phyloP scores from a whole-genome alignment of 2,329 filamentous ascomycete genomes.

The Penicillium sumatraense region DNA sequence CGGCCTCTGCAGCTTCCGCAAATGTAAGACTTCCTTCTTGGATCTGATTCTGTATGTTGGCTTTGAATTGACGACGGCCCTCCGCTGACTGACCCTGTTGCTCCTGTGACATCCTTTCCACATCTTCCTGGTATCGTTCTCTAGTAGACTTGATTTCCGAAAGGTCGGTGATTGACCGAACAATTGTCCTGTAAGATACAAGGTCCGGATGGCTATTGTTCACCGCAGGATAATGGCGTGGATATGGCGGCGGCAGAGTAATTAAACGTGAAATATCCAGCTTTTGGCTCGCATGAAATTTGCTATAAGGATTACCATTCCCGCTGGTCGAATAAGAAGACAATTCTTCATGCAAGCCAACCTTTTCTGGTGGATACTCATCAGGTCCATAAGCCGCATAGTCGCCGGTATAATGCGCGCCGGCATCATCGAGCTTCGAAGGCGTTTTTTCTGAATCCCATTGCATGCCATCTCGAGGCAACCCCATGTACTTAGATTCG shows the following conservation, averaged over 20 bases:
- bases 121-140: conserved; percentile 49
- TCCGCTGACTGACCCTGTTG: conserved; percentile 58
- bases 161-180: conserved; percentile 75
- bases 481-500: conserved; percentile 96
- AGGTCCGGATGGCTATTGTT: conserved; percentile 95
- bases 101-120: conserved; percentile 61
- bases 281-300: conserved; percentile 52
- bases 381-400: conserved; percentile 52
- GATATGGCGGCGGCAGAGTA: conserved; percentile 90
- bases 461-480: conserved; percentile 77
- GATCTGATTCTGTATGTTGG: conserved; percentile 79
- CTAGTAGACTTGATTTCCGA: conserved; percentile 73
- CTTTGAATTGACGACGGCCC: conserved; percentile 68
- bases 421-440: conserved; percentile 29
- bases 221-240: conserved; percentile 90
- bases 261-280: conserved; percentile 91
- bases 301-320: conserved; percentile 18
- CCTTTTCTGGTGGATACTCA: conserved; percentile 70
- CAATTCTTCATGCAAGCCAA: conserved; percentile 59
- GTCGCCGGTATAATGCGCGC: conserved; percentile 28
- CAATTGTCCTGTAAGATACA: conserved; percentile 72
- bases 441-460: conserved; percentile 57
- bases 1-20: conserved; percentile 79
- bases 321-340: conserved; percentile 23
- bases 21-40: conserved; percentile 78